phyloP scores from a whole-genome alignment of 2,329 filamentous ascomycete species.

The Apiospora rasikravindrae region DNA sequence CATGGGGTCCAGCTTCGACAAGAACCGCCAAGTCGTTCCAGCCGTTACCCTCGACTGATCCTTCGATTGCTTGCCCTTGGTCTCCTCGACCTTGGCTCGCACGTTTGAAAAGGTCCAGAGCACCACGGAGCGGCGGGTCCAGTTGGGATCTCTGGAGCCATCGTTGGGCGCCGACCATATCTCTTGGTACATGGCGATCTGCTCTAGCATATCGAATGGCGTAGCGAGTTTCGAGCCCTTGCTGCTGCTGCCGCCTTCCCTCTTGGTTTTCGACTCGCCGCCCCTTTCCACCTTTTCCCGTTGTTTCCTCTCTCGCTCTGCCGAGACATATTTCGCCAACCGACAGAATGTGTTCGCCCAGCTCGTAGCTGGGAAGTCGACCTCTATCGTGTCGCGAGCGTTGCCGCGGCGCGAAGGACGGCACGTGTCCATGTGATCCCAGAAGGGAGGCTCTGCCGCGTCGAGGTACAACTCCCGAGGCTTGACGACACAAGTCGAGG shows the following conservation, averaged over 20 bases:
- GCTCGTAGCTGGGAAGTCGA: conserved; percentile 63
- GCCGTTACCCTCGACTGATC: conserved; percentile 44
- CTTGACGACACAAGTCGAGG: conserved; percentile 62
- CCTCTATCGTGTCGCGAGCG: conserved; percentile 51
- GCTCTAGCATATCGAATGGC: conserved; percentile 60
- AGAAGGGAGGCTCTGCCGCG: conserved; percentile 46
- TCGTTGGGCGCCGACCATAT: conserved; percentile 61
- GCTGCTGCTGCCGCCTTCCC: conserved; percentile 43
- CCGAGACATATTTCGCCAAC: conserved; percentile 56
- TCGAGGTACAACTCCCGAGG: conserved; percentile 58
- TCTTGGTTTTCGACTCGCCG: conserved; percentile 27
- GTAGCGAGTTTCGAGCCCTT: conserved; percentile 27
- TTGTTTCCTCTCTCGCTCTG: conserved; percentile 35
- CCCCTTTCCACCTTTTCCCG: conserved; percentile 23
- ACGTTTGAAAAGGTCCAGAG: conserved; percentile 68
- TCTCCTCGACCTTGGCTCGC: conserved; percentile 49
- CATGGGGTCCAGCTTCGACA: conserved; percentile 64
- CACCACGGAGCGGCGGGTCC: conserved; percentile 64
- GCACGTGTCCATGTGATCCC: conserved; percentile 56
- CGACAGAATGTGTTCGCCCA: conserved; percentile 65
- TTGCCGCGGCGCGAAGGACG: conserved; percentile 33
- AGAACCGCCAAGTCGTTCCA: conserved; percentile 65
- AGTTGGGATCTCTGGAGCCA: conserved; percentile 38
- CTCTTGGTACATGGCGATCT: conserved; percentile 72
- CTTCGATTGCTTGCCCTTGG: conserved; percentile 33